Conservation (phyloP, 805 yeast genomes). For the Schizosaccharomyces japonicus region DNA sequence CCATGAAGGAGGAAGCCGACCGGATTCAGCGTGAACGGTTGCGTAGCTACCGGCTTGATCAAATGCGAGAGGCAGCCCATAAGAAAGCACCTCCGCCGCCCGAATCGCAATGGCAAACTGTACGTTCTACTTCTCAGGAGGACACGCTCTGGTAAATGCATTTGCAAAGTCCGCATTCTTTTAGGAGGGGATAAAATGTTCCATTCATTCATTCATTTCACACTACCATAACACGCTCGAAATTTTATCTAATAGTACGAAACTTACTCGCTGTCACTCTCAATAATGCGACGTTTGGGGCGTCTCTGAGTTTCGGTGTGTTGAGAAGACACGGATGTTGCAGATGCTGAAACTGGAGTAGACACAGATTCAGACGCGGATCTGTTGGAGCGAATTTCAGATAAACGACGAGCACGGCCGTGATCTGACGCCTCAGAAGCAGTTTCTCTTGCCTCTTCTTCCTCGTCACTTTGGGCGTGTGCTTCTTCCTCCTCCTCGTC, state of each 20-base stretch:
- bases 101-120: too few relatives aligned
- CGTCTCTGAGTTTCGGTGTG: slow-evolving; percentile 1
- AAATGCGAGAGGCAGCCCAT: too few relatives aligned
- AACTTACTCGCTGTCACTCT: slow-evolving; percentile 3
- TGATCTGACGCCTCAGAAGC: neutral
- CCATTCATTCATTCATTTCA: too few relatives aligned
- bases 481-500: slow-evolving; percentile 11
- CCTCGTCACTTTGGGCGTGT: slow-evolving; percentile 10
- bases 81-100: too few relatives aligned
- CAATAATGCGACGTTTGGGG: slow-evolving; percentile 2
- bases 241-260: slow-evolving; percentile 8
- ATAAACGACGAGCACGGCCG: too few relatives aligned
- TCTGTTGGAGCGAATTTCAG: neutral
- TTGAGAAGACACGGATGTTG: neutral
- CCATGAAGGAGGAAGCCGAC: neutral
- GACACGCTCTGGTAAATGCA: too few relatives aligned
- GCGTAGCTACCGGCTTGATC: too few relatives aligned
- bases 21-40: neutral
- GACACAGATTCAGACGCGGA: neutral
- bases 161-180: too few relatives aligned
- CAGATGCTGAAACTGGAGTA: neutral
- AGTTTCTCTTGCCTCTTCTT: slow-evolving; percentile 6
- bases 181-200: too few relatives aligned
- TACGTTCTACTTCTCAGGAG: too few relatives aligned
- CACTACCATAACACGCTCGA: too few relatives aligned